Conservation (phyloP, 345 rosid genomes). For the Euclidium syriacum region DNA sequence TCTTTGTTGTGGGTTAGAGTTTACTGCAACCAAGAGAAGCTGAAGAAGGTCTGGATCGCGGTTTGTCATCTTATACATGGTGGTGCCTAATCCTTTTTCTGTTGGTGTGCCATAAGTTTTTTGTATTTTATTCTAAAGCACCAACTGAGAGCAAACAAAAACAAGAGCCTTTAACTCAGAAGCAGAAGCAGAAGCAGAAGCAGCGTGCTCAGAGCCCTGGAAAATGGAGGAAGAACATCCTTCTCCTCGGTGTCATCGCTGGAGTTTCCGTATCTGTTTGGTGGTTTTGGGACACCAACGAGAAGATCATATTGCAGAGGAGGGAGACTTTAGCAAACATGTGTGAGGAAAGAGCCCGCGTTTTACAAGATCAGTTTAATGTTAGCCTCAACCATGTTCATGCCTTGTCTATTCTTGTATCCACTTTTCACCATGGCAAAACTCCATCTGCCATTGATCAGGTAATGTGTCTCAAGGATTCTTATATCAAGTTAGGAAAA, state of each 20-base stretch:
- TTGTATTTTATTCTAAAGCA: conserved; percentile 28
- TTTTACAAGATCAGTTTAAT: conserved; percentile 99
- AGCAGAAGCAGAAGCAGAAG: conserved; percentile 41
- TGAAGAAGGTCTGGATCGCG: conserved; percentile 22
- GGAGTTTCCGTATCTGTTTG: conserved; percentile 55
- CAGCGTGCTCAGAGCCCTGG: conserved; percentile 46
- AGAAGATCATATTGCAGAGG: conserved; percentile 36
- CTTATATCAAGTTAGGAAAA: not conserved
- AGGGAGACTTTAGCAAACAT: conserved; percentile 70
- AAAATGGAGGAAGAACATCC: conserved; percentile 67
- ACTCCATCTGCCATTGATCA: conserved; percentile 89
- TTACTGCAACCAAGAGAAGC: conserved; percentile 16
- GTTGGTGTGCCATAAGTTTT: conserved; percentile 35
- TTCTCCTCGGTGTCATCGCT: conserved; percentile 39
- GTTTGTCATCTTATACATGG: conserved; percentile 31
- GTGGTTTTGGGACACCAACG: conserved; percentile 52
- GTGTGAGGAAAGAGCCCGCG: conserved; percentile 95
- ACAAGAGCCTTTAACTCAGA: conserved; percentile 35
- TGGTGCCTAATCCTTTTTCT: conserved; percentile 49
- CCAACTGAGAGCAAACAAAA: conserved; percentile 28
- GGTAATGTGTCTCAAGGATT: conserved; percentile 36
- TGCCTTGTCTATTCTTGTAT: conserved; percentile 92
- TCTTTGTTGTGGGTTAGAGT: conserved; percentile 37
- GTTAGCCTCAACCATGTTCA: conserved; percentile 97
- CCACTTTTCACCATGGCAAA: conserved; percentile 96